These are phyloP conservation scores for Hirschfeldia incana DNA, from an alignment of 345 rosid species.

Conservation along the genomic window DNA sequence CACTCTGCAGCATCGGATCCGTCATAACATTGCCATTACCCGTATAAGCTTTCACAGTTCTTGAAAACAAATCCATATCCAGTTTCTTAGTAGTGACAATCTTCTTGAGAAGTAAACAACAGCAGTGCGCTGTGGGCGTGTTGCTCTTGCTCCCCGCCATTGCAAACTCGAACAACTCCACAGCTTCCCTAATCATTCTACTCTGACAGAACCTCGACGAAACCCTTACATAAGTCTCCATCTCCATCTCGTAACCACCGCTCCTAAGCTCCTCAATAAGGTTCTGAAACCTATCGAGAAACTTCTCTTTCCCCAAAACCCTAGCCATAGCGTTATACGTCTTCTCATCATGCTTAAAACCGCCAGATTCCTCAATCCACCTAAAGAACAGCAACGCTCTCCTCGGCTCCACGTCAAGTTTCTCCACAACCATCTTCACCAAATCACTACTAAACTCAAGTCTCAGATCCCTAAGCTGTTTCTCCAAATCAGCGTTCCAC, in stretches of 20 bases:
- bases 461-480: conserved; percentile 48
- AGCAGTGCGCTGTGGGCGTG: conserved; percentile 55
- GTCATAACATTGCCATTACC: conserved; percentile 57
- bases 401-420: conserved; percentile 62
- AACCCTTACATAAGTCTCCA: conserved; percentile 58
- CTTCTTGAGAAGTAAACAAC: conserved; percentile 53
- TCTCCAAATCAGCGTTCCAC: conserved; percentile 71
- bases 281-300: conserved; percentile 74
- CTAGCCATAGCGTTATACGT: conserved; percentile 76
- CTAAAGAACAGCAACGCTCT: conserved; percentile 72
- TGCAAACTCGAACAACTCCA: conserved; percentile 37
- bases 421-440: conserved; percentile 62
- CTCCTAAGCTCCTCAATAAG: conserved; percentile 60
- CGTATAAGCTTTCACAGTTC: conserved; percentile 57
- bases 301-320: conserved; percentile 79
- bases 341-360: conserved; percentile 52
- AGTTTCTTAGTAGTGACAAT: conserved; percentile 55
- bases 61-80: conserved; percentile 63
- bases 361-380: conserved; percentile 70
- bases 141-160: conserved; percentile 57
- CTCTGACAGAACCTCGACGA: conserved; percentile 40
- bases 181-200: no score
- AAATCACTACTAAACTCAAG: conserved; percentile 45
- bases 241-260: conserved; percentile 64
- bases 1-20: conserved; percentile 54